Evolutionary conservation across 169 alveolate species (phyloP), one percentile per base, ranked within the genome.

Genomic region (Ichthyophthirius multifiliis): DNA sequence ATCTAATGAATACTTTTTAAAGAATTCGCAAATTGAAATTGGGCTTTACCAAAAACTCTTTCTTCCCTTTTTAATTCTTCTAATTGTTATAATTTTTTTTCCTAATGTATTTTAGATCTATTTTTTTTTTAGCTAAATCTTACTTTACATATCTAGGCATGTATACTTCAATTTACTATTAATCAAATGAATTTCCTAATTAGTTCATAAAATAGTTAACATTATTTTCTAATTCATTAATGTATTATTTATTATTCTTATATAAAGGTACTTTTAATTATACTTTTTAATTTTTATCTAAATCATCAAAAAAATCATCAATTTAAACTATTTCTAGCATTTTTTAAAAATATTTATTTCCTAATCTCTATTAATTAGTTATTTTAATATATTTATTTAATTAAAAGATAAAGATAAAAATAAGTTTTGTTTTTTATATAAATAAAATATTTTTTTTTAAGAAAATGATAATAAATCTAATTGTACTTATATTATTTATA

Each of bases 91-190:
- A 13, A 27, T 5, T 27, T 27, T 55, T 55, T 55, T 27, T 55
- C 43, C 13, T 16, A 34, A 6, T 55, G 16, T 23, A 55, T 5
- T 23, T 27, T 55, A 55, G 71, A 34, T 9, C 71, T 55, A 55
- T 55, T 55, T 55, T 39, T 55, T 18, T 7, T 55, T 55, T 55
- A 27, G 23, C 34, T 55, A 4, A 27, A 34, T 55, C 71, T 55
- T 20, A 34, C 71, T 55, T 55, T n/a, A 55, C n/a, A n/a, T 55
- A 55, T 34, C 71, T 34, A 55, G 71, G 71, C 71, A 55, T 55
- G 5, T 27, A n/a, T 3, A 55, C 71, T 27, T 55, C 71, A 34
- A 55, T 55, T 55, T 55, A 55, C 3, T 55, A 34, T 23, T 55
- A 18, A 6, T 34, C 31, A 1, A 55, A 27, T 27, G 23, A 55